Conservation (phyloP, 495 filamentous ascomycete genomes). For the Penicillium desertorum region DNA sequence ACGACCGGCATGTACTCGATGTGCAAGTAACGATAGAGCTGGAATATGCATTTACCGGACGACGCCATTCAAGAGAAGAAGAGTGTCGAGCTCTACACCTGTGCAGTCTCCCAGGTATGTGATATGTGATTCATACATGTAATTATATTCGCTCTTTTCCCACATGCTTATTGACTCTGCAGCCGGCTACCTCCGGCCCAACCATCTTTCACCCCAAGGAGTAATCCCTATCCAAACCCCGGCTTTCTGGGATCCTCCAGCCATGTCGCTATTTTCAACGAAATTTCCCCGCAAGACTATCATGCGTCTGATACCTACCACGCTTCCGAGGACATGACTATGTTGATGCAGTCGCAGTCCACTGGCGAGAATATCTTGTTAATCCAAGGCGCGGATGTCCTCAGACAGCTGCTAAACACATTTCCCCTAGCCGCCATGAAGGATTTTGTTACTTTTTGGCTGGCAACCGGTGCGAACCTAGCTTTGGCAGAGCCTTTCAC, state of each 20-base stretch:
- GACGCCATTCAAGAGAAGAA: conserved; percentile 39
- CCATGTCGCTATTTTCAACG: conserved; percentile 44
- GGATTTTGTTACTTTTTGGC: conserved; percentile 35
- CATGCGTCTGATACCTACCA: conserved; percentile 6
- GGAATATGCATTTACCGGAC: conserved; percentile 41
- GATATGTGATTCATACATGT: background rate
- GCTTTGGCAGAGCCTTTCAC: conserved; percentile 36
- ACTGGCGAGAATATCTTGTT: conserved; percentile 28
- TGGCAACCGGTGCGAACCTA: conserved; percentile 36
- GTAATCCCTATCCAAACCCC: conserved; percentile 43
- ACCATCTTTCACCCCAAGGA: conserved; percentile 26
- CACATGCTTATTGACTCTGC: conserved; percentile 9
- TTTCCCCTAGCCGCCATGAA: conserved; percentile 31
- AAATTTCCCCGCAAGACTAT: conserved; percentile 33
- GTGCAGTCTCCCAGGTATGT: conserved; percentile 7
- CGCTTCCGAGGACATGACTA: conserved; percentile 6
- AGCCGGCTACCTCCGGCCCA: conserved; percentile 10
- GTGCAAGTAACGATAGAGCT: conserved; percentile 24
- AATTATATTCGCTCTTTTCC: conserved; percentile 2
- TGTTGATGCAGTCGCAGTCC: conserved; percentile 12
- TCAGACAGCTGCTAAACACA: conserved; percentile 25
- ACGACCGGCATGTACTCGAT: conserved; percentile 42
- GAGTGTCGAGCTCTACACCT: conserved; percentile 20
- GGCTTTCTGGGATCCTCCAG: conserved; percentile 45
- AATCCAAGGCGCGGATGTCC: conserved; percentile 29